These are phyloP conservation scores for Xylaria telfairii DNA, from an alignment of 495 filamentous ascomycete genomes.

Conservation along the genomic window DNA sequence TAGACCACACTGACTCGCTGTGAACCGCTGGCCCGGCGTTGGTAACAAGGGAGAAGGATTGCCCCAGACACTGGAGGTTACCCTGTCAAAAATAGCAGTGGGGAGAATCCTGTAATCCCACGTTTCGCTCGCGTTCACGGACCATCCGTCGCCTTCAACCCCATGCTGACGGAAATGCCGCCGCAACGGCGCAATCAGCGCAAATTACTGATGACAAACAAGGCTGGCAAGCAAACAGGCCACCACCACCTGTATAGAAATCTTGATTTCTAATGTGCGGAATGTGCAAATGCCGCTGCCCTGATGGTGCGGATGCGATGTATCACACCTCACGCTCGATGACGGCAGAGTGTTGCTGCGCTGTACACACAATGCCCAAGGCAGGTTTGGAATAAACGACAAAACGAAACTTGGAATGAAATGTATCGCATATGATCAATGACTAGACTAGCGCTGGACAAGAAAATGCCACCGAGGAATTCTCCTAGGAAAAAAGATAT, in stretches of 20 bases:
- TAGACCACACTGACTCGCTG: neutral
- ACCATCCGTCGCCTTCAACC: slow-evolving; percentile 15
- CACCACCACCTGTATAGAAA: slow-evolving; percentile 4
- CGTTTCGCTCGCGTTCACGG: slow-evolving; percentile 20
- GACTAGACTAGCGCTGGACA: neutral
- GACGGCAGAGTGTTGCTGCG: neutral
- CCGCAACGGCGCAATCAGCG: slow-evolving; percentile 4
- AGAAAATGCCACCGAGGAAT: slow-evolving; percentile 2
- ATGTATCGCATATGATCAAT: slow-evolving; percentile 22
- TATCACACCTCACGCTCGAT: slow-evolving; percentile 17
- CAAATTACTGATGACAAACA: slow-evolving; percentile 22
- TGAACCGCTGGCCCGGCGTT: slow-evolving; percentile 18
- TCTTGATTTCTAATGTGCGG: slow-evolving; percentile 21
- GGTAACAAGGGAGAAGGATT: slow-evolving; percentile 27
- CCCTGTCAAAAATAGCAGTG: slow-evolving; percentile 26
- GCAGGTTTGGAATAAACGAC: slow-evolving; percentile 15
- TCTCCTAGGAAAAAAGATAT: neutral
- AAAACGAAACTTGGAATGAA: slow-evolving; percentile 16
- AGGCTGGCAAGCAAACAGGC: neutral
- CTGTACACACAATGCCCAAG: slow-evolving; percentile 14
- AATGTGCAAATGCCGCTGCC: slow-evolving; percentile 14
- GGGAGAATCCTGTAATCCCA: slow-evolving; percentile 25
- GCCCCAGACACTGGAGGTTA: slow-evolving; percentile 16
- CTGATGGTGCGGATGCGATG: slow-evolving; percentile 15
- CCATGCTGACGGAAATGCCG: slow-evolving; percentile 25